Evolutionary conservation across 2,329 filamentous ascomycete genomes (phyloP).

Genomic region (Cladobotryum mycophilum): DNA sequence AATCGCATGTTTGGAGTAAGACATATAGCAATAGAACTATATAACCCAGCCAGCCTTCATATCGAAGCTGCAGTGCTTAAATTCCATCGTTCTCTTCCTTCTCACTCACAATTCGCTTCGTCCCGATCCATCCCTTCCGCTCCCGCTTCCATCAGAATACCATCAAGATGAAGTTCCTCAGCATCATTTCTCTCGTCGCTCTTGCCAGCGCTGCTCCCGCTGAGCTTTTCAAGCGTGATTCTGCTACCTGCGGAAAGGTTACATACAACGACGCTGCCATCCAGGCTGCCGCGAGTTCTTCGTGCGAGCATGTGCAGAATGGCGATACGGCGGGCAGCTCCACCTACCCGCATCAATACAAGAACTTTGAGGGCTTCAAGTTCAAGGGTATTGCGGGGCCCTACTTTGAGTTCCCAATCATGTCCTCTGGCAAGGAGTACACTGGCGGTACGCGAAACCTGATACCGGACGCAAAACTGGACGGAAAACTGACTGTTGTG

Average conservation of each 20-base stretch:
- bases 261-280: constrained; percentile 24
- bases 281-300: constrained; percentile 21
- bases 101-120: too few relatives aligned
- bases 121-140: too few relatives aligned
- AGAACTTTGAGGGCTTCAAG: constrained; percentile 32
- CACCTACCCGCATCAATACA: constrained; percentile 32
- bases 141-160: background rate
- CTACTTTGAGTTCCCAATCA: constrained; percentile 34
- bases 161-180: constrained; percentile 20
- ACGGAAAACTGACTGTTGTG: background rate
- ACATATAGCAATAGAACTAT: too few relatives aligned
- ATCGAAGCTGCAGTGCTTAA: too few relatives aligned
- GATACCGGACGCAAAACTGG: too few relatives aligned
- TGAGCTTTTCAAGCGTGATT: constrained; percentile 17
- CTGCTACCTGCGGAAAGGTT: constrained; percentile 25
- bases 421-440: constrained; percentile 24
- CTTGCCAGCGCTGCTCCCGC: constrained; percentile 23
- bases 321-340: constrained; percentile 23
- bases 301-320: constrained; percentile 20
- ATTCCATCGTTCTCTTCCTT: too few relatives aligned
- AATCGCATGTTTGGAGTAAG: too few relatives aligned
- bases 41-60: too few relatives aligned
- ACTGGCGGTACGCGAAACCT: too few relatives aligned
- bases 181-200: constrained; percentile 23
- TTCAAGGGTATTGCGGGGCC: constrained; percentile 24